Percentiles rank a stretch among this genome's conserved stretches.
phyloP scores from a whole-genome alignment of 176 grass and related monocot genomes.

The Leersia perrieri region DNA sequence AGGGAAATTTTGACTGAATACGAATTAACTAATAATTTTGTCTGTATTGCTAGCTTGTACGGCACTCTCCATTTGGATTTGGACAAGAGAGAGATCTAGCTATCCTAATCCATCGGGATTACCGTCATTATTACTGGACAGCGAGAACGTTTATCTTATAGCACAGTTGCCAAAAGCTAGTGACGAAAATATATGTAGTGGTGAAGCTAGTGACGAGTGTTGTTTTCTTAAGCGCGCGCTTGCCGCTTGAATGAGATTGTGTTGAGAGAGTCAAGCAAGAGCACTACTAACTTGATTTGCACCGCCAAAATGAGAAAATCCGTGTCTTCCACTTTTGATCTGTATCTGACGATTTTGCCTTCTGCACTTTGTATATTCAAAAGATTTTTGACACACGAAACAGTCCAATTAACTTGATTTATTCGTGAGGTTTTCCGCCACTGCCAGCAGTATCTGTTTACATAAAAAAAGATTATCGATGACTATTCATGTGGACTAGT shows the following conservation, averaged over 20 bases:
- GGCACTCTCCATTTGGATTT: slow-evolving; percentile 18
- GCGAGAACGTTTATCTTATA: slow-evolving; percentile 1
- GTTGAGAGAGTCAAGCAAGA: background rate
- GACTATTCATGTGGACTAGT: too few relatives aligned
- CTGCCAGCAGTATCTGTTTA: too few relatives aligned
- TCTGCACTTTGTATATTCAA: too few relatives aligned
- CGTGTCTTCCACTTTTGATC: background rate
- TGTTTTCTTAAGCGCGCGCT: background rate
- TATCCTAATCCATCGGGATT: background rate
- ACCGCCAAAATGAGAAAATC: background rate
- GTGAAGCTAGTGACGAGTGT: background rate
- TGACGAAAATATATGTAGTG: background rate
- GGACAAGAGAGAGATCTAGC: slow-evolving; percentile 23
- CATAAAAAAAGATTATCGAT: too few relatives aligned
- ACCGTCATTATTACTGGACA: slow-evolving; percentile 11
- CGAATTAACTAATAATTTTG: background rate
- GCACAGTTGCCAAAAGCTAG: background rate
- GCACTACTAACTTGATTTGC: background rate
- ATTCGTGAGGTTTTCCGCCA: too few relatives aligned
- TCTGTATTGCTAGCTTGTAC: background rate
- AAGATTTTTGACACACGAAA: too few relatives aligned
- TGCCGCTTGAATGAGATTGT: background rate
- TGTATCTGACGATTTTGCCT: background rate
- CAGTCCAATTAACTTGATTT: too few relatives aligned
- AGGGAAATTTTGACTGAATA: background rate